Evolutionary conservation across 495 filamentous ascomycete species (phyloP), one percentile per base, ranked within the genome.

Genomic region (Penicillium riverlandense): DNA sequence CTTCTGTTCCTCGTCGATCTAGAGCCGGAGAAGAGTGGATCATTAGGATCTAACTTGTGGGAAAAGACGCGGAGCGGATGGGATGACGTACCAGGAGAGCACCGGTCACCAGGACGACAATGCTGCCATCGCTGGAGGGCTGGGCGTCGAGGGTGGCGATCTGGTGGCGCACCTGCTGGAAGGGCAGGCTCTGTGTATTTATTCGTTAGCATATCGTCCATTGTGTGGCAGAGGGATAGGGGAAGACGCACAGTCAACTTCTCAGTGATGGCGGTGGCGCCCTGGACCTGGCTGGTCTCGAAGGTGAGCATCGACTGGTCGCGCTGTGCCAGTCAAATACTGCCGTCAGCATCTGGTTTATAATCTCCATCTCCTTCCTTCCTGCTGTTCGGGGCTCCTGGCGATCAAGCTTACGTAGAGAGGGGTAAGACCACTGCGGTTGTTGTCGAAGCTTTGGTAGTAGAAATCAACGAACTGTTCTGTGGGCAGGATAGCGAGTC

Each of bases 221-320:
- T 22, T 22, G 22, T 22, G 29, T 7, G 11, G 14, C 11, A 2
- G 16, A 10, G 13, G 8, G 7, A 35, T 29, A 9, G 15, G 36
- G 33, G 22, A 15, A 15, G 12, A 64, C 78, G 49, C 67, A 96
- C 91, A 35, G 52, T 54, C 43, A 96, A 73, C 75, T 96, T 96
- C 58, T 86, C 77, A 32, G 82, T 60, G 57, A 98, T 96, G 1
- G 43, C 51, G 1, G 15, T 46, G 4, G 67, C 61, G 47, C 90
- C 90, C 49, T 74, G 69, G 29, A 76, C 46, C 11, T 80, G 72
- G 28, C 53, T 40, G 30, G 68, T 77, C 77, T 98, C 86, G 60
- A 96, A 97, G 22, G 91, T 97, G 73, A 97, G 74, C 85, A 94
- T 94, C 35, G 92, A 97, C 35, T 83, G 60, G 1, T 83, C 77